Percentiles rank a stretch among this genome's conserved stretches.
phyloP scores from a whole-genome alignment of 768 basidiomycete species.

The Auricularia auricula-judae region DNA sequence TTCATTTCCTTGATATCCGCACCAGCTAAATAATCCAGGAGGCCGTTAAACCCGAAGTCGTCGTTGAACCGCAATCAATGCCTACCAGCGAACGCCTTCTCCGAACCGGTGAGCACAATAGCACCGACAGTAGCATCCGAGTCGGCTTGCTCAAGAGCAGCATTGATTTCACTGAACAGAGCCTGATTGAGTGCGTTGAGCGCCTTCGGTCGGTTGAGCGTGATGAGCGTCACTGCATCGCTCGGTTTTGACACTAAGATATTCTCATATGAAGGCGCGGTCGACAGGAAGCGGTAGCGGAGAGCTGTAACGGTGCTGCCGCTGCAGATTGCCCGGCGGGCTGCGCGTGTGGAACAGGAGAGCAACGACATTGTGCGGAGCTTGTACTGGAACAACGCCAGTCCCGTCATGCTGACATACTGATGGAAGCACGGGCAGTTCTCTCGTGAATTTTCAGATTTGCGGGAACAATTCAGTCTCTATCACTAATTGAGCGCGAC shows the following conservation, averaged over 20 bases:
- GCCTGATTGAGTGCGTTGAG: conserved; percentile 28
- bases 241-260: conserved; percentile 62
- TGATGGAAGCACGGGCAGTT: too few relatives aligned
- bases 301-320: not conserved
- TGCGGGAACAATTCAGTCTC: too few relatives aligned
- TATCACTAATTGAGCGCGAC: too few relatives aligned
- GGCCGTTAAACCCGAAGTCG: not conserved
- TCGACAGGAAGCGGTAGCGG: not conserved
- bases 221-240: conserved; percentile 36
- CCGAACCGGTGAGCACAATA: conserved; percentile 33
- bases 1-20: conserved; percentile 44
- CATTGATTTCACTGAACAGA: conserved; percentile 29
- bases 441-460: too few relatives aligned
- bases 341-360: too few relatives aligned
- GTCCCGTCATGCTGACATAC: too few relatives aligned
- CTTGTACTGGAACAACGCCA: too few relatives aligned
- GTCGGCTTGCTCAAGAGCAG: conserved; percentile 23
- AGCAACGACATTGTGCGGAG: too few relatives aligned
- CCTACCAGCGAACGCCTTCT: conserved; percentile 33
- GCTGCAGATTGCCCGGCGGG: too few relatives aligned
- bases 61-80: not conserved
- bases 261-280: conserved; percentile 35
- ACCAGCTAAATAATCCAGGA: conserved; percentile 19
- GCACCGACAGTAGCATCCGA: conserved; percentile 26
- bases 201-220: conserved; percentile 22